phyloP scores from a whole-genome alignment of 768 basidiomycete species.

The Cystobasidium ongulense region DNA sequence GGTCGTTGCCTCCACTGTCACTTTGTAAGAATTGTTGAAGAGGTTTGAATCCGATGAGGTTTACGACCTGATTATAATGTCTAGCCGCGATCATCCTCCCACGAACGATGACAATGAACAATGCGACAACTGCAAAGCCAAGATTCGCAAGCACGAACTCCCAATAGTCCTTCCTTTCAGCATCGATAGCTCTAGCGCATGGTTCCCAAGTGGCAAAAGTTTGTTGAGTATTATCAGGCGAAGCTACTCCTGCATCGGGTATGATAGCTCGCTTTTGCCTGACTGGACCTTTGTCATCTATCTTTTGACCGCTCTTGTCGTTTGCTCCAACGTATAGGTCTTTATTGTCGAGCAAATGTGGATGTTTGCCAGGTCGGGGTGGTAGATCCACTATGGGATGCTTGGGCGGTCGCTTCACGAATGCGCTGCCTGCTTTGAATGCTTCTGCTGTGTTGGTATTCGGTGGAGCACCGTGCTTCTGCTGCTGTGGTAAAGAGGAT shows the following conservation, averaged over 20 bases:
- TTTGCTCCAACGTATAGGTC: neutral
- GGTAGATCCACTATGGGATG: conserved; percentile 2
- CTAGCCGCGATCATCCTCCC: conserved; percentile 25
- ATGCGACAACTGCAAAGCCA: conserved; percentile 3
- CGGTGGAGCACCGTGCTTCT: conserved; percentile 1
- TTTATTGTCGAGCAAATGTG: neutral
- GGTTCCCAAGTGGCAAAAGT: conserved; percentile 8
- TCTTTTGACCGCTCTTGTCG: neutral
- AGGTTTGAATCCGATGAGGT: conserved; percentile 14
- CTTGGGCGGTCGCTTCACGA: neutral
- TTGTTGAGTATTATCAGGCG: neutral
- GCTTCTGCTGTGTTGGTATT: neutral
- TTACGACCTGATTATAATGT: conserved; percentile 20
- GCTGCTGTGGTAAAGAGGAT: neutral
- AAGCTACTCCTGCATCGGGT: neutral
- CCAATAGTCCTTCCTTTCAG: conserved; percentile 21
- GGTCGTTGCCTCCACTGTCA: neutral
- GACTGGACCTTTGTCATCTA: neutral
- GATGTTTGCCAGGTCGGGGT: neutral
- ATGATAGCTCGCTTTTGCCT: neutral
- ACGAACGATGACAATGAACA: conserved; percentile 15
- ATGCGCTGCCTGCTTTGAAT: neutral
- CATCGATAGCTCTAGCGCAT: conserved; percentile 16
- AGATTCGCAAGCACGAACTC: conserved; percentile 18
- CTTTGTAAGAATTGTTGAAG: neutral